Evolutionary conservation across 495 filamentous ascomycete genomes (phyloP), one percentile per base, ranked within the genome.

Genomic region (Aspergillus saccharolyticus): DNA sequence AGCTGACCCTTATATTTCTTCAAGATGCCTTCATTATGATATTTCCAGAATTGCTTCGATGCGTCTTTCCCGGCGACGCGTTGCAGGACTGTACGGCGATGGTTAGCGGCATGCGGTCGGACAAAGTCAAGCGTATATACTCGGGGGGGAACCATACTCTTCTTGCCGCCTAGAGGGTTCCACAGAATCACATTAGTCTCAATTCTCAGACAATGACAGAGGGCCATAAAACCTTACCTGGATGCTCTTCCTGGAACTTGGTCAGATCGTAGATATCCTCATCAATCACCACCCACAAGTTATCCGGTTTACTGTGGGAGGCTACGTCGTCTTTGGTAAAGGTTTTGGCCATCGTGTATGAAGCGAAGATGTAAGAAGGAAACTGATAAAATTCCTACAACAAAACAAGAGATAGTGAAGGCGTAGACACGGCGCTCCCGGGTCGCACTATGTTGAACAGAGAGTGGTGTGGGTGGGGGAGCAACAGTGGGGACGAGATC

Each of bases 11-110:
- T 87, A 80, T 91, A 97, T 72, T 97, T 98, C 78, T 97, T 97
- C 63, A 97, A 80, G 61, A 97, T 90, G 53, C 87, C 83, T 63
- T 88, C 84, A 65, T 96, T 98, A 80, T 98, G 94, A 72, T 98
- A 97, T 75, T 97, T 99, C 94, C 94, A 99, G 79, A 99, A 99
- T 69, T 96, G 95, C 73, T 95, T 93, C 22, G 89, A 92, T 17
- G 94, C 94, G 63, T 99, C 95, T 71, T 97, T 99, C 63, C 94
- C 94, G 46, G 85, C 94, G 16, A 97, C 91, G 56, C 93, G 80
- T 64, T 90, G 85, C 54, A 99, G 85, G 71, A 99, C 85, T 88
- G 63, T 39, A 46, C 2, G 18, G 19, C 15, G 44, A 54, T 30
- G 52, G 66, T 73, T 46, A 74, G 55, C 65, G 63, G 48, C 17